These are phyloP conservation scores for Nemania sp. DNA, from an alignment of 2,329 filamentous ascomycete species.

Conservation along the genomic window DNA sequence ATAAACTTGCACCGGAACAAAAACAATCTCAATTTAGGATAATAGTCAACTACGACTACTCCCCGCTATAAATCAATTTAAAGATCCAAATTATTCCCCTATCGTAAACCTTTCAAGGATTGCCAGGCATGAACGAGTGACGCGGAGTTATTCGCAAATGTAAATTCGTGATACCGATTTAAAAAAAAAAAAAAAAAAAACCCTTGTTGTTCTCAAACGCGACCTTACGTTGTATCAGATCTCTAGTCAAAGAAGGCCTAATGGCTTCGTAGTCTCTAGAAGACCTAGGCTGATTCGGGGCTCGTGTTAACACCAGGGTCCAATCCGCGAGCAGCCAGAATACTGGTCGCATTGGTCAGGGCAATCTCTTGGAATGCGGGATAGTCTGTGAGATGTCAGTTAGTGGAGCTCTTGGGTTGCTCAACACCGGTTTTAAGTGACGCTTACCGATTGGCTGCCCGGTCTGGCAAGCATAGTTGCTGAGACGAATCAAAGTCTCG, in stretches of 20 bases:
- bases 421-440: neutral
- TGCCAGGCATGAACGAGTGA: neutral
- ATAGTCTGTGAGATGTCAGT: conserved; percentile 26
- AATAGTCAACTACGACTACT: neutral
- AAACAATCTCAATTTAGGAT: neutral
- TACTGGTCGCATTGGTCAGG: conserved; percentile 28
- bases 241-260: neutral
- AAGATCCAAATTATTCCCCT: neutral
- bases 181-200: neutral
- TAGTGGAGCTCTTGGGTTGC: no score
- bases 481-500: conserved; percentile 29
- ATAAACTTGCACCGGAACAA: neutral
- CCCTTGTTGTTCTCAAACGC: neutral
- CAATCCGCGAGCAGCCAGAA: conserved; percentile 19
- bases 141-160: neutral
- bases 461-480: conserved; percentile 34
- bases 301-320: conserved; percentile 13
- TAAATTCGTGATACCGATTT: neutral
- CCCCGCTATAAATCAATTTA: neutral
- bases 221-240: neutral
- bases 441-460: conserved; percentile 34
- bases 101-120: neutral
- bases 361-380: conserved; percentile 12
- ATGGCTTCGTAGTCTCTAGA: neutral
- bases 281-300: conserved; percentile 28